A percentile compares a stretch with the other conserved stretches of the same genome.
phyloP scores from a whole-genome alignment of 2,329 filamentous ascomycete species.

The Pseudofabraea citricarpa region DNA sequence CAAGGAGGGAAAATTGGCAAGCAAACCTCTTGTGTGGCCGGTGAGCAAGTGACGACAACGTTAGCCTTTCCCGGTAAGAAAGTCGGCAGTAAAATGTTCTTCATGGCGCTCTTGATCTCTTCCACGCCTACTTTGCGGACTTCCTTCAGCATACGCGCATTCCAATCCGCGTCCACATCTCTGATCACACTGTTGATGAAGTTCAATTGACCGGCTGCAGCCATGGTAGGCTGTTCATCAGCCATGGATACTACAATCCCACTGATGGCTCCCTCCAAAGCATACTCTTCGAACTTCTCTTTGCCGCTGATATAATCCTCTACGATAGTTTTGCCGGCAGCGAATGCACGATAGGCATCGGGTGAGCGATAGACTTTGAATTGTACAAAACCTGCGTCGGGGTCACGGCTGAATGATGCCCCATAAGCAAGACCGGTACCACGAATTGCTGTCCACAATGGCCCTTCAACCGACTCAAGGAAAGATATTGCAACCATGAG shows the following conservation, averaged over 20 bases:
- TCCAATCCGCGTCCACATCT: slow-evolving; percentile 72
- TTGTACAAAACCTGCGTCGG: slow-evolving; percentile 74
- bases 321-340: slow-evolving; percentile 70
- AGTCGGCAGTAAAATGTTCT: slow-evolving; percentile 69
- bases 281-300: slow-evolving; percentile 61
- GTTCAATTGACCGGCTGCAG: slow-evolving; percentile 73
- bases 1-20: slow-evolving; percentile 5
- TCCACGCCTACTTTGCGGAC: slow-evolving; percentile 72
- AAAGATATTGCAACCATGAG: slow-evolving; percentile 87
- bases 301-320: slow-evolving; percentile 68
- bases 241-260: slow-evolving; percentile 83
- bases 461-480: slow-evolving; percentile 88
- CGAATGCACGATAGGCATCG: slow-evolving; percentile 81
- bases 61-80: slow-evolving; percentile 80
- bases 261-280: slow-evolving; percentile 82
- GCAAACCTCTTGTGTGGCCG: slow-evolving; percentile 73
- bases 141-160: slow-evolving; percentile 67
- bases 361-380: slow-evolving; percentile 89
- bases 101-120: slow-evolving; percentile 71
- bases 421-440: slow-evolving; percentile 93
- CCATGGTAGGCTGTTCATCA: slow-evolving; percentile 83
- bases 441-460: slow-evolving; percentile 88
- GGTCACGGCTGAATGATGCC: slow-evolving; percentile 69
- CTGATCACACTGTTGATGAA: slow-evolving; percentile 79
- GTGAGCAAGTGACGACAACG: slow-evolving; percentile 82